Conservation (phyloP, 192 early-diverging fungal genomes). For the Coemansia sp. region DNA sequence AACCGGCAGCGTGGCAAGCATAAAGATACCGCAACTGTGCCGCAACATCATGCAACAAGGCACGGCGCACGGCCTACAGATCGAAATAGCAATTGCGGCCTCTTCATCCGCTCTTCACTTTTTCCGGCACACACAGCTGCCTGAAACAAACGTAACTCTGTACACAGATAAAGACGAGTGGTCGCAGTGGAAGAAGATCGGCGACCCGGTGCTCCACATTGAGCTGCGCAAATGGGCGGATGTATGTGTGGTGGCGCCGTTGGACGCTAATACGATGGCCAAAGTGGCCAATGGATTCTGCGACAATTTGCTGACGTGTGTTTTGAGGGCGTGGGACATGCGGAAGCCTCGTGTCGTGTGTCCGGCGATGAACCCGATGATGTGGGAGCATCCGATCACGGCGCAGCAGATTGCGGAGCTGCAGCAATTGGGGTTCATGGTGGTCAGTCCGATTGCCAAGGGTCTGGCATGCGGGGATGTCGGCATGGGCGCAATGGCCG, state of each 20-base stretch:
- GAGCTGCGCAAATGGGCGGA: conserved; percentile 94
- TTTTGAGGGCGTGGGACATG: conserved; percentile 86
- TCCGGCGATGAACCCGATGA: conserved; percentile 97
- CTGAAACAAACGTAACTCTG: conserved; percentile 53
- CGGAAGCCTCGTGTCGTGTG: conserved; percentile 70
- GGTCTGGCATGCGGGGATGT: conserved; percentile 88
- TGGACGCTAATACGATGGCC: conserved; percentile 91
- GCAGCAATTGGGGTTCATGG: conserved; percentile 56
- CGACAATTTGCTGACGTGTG: conserved; percentile 91
- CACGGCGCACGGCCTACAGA: conserved; percentile 14
- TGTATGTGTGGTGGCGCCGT: conserved; percentile 79
- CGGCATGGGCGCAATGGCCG: conserved; percentile 90
- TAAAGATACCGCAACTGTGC: conserved; percentile 79
- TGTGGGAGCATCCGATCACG: conserved; percentile 95
- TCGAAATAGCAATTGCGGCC: conserved; percentile 76
- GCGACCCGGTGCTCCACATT: conserved; percentile 93
- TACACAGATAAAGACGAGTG: conserved; percentile 88
- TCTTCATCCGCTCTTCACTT: conserved; percentile 86
- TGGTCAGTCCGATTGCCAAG: conserved; percentile 81
- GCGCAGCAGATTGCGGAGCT: conserved; percentile 62
- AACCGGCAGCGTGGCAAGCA: conserved; percentile 87
- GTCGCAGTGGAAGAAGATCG: conserved; percentile 77
- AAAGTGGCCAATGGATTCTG: conserved; percentile 89
- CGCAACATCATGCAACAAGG: conserved; percentile 20
- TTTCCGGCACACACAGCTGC: conserved; percentile 60